Percentiles rank a stretch among this genome's conserved stretches.
These are phyloP conservation scores for Sporothrix dimorphospora DNA, from an alignment of 2,329 filamentous ascomycete species.

Conservation along the genomic window DNA sequence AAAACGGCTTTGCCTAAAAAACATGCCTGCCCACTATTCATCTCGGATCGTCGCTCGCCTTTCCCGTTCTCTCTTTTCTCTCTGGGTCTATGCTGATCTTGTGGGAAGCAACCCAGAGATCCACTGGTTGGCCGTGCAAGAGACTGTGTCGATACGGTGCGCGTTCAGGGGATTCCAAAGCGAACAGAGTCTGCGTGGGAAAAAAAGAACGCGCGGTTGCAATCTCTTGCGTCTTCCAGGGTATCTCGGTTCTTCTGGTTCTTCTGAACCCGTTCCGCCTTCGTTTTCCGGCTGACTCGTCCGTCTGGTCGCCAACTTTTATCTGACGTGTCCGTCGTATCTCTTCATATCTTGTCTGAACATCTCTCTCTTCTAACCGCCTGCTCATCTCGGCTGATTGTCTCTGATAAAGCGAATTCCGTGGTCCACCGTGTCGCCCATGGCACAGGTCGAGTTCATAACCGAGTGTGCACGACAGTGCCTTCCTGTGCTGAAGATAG, in stretches of 20 bases:
- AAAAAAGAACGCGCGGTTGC: slow-evolving; percentile 12
- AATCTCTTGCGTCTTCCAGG: slow-evolving; percentile 5
- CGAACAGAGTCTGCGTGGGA: not conserved
- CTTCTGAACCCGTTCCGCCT: not conserved
- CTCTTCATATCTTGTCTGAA: not conserved
- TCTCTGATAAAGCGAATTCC: slow-evolving; percentile 22
- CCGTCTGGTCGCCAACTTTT: not conserved
- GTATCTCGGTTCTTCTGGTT: not conserved
- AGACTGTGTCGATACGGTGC: slow-evolving; percentile 14
- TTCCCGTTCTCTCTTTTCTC: not conserved
- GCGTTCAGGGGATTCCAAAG: slow-evolving; percentile 7
- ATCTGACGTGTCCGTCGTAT: not conserved
- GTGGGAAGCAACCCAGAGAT: slow-evolving; percentile 13
- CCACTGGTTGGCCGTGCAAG: slow-evolving; percentile 7
- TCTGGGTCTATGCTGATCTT: not conserved
- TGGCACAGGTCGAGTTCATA: not conserved
- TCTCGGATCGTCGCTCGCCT: slow-evolving; percentile 23
- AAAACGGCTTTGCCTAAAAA: slow-evolving; percentile 3
- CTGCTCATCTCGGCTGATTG: slow-evolving; percentile 23
- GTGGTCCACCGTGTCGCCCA: not conserved
- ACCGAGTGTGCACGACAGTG: not conserved
- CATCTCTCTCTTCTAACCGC: not conserved
- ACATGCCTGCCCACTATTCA: slow-evolving; percentile 16
- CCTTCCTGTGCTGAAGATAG: not conserved
- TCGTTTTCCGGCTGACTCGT: not conserved